Conservation (phyloP, 345 rosid species). For the Populus davidiana region DNA sequence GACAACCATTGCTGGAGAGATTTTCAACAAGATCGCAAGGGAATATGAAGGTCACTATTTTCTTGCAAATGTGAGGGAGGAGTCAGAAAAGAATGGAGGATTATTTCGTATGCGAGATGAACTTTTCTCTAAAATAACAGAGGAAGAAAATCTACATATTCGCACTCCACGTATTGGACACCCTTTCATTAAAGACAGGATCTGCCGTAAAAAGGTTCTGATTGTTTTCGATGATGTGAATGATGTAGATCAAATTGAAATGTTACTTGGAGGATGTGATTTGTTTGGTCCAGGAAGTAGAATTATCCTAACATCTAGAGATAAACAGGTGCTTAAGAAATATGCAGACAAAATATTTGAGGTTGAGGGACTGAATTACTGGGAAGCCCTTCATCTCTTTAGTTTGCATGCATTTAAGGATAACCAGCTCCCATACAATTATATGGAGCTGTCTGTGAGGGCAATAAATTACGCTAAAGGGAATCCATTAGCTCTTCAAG, state of each 20-base stretch:
- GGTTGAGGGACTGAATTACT: background rate
- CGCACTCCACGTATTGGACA: background rate
- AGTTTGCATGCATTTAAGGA: slow-evolving; percentile 7
- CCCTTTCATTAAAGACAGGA: background rate
- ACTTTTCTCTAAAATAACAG: background rate
- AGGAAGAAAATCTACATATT: background rate
- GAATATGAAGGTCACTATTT: background rate
- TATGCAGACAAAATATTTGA: background rate
- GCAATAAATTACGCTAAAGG: slow-evolving; percentile 8
- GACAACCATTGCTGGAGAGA: slow-evolving; percentile 3
- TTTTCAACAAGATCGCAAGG: background rate
- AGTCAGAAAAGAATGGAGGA: background rate
- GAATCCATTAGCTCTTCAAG: slow-evolving; percentile 12
- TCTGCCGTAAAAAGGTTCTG: background rate
- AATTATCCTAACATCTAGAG: background rate
- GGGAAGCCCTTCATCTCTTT: slow-evolving; percentile 4
- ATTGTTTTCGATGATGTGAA: slow-evolving; percentile 8
- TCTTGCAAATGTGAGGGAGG: background rate
- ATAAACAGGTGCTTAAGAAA: background rate
- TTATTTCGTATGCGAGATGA: background rate
- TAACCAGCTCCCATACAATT: background rate
- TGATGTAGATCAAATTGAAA: background rate
- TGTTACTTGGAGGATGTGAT: background rate
- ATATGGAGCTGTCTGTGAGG: background rate
- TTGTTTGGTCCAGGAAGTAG: background rate